Base-by-base conservation (phyloP, 2,329 filamentous ascomycete species). In the Phialophora chinensis region DNA sequence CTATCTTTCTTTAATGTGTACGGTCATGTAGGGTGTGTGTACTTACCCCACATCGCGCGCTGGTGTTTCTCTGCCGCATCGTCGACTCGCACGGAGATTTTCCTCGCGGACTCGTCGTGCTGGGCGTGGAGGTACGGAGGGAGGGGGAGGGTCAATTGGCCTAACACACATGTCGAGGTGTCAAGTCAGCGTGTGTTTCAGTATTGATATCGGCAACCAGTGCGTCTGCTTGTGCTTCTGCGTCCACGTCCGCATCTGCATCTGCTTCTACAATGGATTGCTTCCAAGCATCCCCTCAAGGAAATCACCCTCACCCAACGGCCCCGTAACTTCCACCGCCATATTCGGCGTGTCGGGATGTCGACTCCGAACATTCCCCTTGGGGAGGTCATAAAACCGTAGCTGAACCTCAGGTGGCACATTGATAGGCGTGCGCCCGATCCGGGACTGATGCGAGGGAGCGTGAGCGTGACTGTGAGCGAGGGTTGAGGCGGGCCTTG, bases 31-130 rank as follows among this genome's bases (percentile, higher is more conserved):
- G 38, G 17, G 38, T 8, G 14, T 8, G 3, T n/a, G 11, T 42
- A 4, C 84, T 66, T 78, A 97, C 94, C 95, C 95, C 95, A 98
- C 93, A 98, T 98, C 79, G 91, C 91, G 76, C 90, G 89, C 80
- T 98, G 94, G 69, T 91, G 84, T 80, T 89, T 89, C 61, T 87
- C 79, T 20, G 87, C 81, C 20, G 83, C 79, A 78, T 98, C 86
- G 74, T 89, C 79, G 11, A 99, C 87, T 63, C 83, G 87, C 71
- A 99, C 81, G 35, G 84, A 84, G 11, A 89, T 87, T 74, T 89
- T 90, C 71, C 85, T 83, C 31, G 84, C 80, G 59, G 84, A 84
- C 23, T 82, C 77, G 75, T 96, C 90, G 71, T 90, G 86, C 64
- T 87, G 82, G 68, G 98, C 83, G 42, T 83, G 86, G 64, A 98